Percentiles rank a stretch among this genome's conserved stretches.
phyloP scores from a whole-genome alignment of 2,329 filamentous ascomycete species.

The Talaromyces albobiverticillius region DNA sequence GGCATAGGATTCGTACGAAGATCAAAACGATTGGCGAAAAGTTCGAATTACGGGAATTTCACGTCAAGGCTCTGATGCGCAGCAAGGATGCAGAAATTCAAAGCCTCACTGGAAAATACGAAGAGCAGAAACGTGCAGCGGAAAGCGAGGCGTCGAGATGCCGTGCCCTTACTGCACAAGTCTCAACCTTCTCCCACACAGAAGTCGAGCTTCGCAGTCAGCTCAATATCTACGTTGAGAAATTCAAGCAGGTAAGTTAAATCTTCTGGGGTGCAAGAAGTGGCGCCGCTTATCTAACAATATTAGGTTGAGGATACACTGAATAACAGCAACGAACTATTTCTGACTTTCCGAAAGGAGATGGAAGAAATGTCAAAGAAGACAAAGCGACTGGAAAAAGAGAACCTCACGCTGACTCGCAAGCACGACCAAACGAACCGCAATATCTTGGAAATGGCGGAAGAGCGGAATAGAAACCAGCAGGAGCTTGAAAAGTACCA shows the following conservation, averaged over 20 bases:
- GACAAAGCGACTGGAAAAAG: slow-evolving; percentile 93
- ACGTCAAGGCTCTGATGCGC: slow-evolving; percentile 87
- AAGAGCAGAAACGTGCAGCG: slow-evolving; percentile 84
- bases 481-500: slow-evolving; percentile 75
- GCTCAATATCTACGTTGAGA: slow-evolving; percentile 97
- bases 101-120: slow-evolving; percentile 81
- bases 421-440: slow-evolving; percentile 92
- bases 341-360: slow-evolving; percentile 94
- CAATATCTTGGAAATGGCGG: slow-evolving; percentile 96
- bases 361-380: slow-evolving; percentile 99
- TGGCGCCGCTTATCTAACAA: slow-evolving; percentile 10
- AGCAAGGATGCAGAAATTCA: slow-evolving; percentile 96
- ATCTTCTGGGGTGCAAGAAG: not conserved
- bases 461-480: slow-evolving; percentile 76
- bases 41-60: slow-evolving; percentile 90
- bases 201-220: slow-evolving; percentile 91
- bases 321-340: slow-evolving; percentile 97
- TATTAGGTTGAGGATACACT: slow-evolving; percentile 93
- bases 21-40: slow-evolving; percentile 93
- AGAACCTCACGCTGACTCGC: slow-evolving; percentile 84
- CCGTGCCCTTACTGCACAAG: slow-evolving; percentile 82
- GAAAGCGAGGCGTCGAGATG: slow-evolving; percentile 78
- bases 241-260: slow-evolving; percentile 90
- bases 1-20: slow-evolving; percentile 61
- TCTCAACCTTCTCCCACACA: slow-evolving; percentile 93